Evolutionary conservation across 2,329 filamentous ascomycete genomes (phyloP), one percentile per base, ranked within the genome.

Genomic region (Fusarium fracticaudum): DNA sequence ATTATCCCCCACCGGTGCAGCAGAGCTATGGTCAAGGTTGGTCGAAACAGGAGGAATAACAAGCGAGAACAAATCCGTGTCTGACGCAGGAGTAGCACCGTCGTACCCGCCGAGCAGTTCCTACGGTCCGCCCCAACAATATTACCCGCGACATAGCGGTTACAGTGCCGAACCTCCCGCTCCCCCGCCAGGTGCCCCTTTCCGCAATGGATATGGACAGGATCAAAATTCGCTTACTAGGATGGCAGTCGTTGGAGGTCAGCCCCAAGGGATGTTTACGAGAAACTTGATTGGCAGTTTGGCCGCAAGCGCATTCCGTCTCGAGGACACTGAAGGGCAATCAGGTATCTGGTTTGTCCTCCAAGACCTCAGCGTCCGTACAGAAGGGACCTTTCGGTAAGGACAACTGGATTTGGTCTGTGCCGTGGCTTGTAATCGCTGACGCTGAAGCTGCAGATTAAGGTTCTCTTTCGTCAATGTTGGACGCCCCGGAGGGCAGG

Each of bases 291-390:
- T 99, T 73, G 96, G 96, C 5, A 97, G 94, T 81, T 86, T 98
- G 59, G 92, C 94, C 11, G 95, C 95, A 38, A 98, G 95, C 79
- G 96, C 96, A 4, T 96, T 95, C 80, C 91, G 92, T 38, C 87
- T 98, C 60, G 91, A 90, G 6, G 95, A 98, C 76, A 90, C 91
- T 1, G 86, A 93, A 22, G 92, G 94, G 74, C 93, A 94, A 81
- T 91, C 94, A 58, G 96, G 96, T 5, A 95, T 98, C 73, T 99
- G 96, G 96, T 99, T 99, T 79, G 93, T 99, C 51, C 86, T 98
- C 60, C 96, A 98, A 81, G 96, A 99, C 84, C 86, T 99, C 48
- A 98, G 95, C 78, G 96, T 99, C 38, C 90, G 96, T 51, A 98
- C 95, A 1, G 96, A 98, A 82, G 96, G 96, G 17, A 90, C 87